phyloP scores from a whole-genome alignment of 768 basidiomycete species.

The Xerocomellus amylosporus region DNA sequence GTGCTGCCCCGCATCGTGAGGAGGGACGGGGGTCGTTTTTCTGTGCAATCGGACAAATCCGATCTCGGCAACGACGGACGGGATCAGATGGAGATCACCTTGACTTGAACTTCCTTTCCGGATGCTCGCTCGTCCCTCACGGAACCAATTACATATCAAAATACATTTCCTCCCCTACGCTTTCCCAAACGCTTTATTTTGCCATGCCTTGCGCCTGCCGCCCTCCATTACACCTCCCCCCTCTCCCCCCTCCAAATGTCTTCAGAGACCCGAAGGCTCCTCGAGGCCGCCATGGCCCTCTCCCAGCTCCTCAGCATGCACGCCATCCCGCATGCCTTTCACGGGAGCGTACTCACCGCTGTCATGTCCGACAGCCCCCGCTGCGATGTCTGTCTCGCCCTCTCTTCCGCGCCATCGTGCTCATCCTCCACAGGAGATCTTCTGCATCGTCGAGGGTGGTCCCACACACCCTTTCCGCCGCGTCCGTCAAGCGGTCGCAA shows the following conservation, averaged over 20 bases:
- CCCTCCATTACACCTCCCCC: constrained; percentile 26
- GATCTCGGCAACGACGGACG: constrained; percentile 17
- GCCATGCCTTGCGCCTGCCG: constrained; percentile 50
- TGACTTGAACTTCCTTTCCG: constrained; percentile 34
- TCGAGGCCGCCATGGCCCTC: constrained; percentile 76
- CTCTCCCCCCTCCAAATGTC: constrained; percentile 41
- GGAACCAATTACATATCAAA: constrained; percentile 52
- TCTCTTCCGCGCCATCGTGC: neutral
- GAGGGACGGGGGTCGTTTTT: neutral
- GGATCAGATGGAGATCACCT: constrained; percentile 31
- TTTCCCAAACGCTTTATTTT: constrained; percentile 41
- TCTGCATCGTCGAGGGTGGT: constrained; percentile 80
- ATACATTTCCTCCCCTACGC: constrained; percentile 38
- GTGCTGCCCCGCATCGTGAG: constrained; percentile 16
- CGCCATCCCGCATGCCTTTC: constrained; percentile 75
- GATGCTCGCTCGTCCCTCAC: constrained; percentile 42
- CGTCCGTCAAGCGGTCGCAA: constrained; percentile 70
- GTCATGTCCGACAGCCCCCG: constrained; percentile 63
- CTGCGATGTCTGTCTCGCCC: constrained; percentile 53
- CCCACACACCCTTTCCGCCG: constrained; percentile 72
- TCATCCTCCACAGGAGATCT: constrained; percentile 63
- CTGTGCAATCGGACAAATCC: constrained; percentile 27
- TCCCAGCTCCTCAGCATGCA: constrained; percentile 57
- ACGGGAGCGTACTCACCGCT: constrained; percentile 72
- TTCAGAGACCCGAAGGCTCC: constrained; percentile 66